Percentiles rank a stretch among this genome's conserved stretches.
Conservation (phyloP, 352 stramenopile species). For the Aphanomyces invadans region DNA sequence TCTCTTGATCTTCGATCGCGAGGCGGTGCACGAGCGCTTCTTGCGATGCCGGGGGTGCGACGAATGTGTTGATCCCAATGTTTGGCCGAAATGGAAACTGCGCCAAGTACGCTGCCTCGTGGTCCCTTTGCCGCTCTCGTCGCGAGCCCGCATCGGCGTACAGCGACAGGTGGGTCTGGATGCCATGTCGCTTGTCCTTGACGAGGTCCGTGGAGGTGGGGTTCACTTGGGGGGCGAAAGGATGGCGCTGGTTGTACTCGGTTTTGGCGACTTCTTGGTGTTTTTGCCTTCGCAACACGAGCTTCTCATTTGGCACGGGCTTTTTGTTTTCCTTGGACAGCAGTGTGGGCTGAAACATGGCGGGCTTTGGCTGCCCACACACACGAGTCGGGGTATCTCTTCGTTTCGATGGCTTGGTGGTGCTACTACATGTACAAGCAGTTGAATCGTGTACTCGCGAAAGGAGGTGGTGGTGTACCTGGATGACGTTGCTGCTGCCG, state of each 20-base stretch:
- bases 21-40: conserved; percentile 60
- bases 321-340: conserved; percentile 29
- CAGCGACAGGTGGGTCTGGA: conserved; percentile 37
- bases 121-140: conserved; percentile 34
- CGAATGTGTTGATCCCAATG: conserved; percentile 55
- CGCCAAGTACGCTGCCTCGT: conserved; percentile 45
- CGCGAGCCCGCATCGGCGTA: conserved; percentile 64
- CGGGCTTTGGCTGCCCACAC: conserved; percentile 50
- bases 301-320: background rate
- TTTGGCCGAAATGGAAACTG: conserved; percentile 74
- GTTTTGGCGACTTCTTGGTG: conserved; percentile 54
- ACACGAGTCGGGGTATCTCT: conserved; percentile 16
- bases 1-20: conserved; percentile 57
- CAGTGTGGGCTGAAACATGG: conserved; percentile 63
- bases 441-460: too few relatives aligned
- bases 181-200: conserved; percentile 48
- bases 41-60: conserved; percentile 21
- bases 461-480: background rate
- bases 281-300: conserved; percentile 34
- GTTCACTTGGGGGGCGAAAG: conserved; percentile 71
- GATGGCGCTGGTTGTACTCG: conserved; percentile 53
- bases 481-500: background rate
- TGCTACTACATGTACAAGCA: background rate
- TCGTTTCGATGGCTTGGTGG: background rate
- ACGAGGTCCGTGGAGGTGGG: conserved; percentile 62